These are phyloP conservation scores for Sextonia rubra DNA, from an alignment of 164 flowering plant genomes.

Conservation along the genomic window DNA sequence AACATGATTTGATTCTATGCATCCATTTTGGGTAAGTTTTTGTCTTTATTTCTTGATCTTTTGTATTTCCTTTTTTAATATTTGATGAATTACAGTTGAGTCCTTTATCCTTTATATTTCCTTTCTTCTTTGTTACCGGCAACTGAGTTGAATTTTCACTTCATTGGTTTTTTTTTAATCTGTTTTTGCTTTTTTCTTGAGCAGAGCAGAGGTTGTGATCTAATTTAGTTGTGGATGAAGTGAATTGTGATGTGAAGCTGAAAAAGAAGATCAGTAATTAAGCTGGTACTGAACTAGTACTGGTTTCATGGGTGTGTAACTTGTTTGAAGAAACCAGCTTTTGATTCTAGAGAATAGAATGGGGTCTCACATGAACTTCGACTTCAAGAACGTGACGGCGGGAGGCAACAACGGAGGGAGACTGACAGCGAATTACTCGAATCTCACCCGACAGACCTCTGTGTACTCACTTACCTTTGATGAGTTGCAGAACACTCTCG, in stretches of 20 bases:
- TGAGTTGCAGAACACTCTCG: conserved; percentile 70
- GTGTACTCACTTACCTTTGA: conserved; percentile 71
- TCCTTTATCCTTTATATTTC: background rate
- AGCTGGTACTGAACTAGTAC: background rate
- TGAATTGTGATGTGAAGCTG: background rate
- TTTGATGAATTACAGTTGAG: too few species aligned
- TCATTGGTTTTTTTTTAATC: background rate
- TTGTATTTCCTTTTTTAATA: too few species aligned
- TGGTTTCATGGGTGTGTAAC: background rate
- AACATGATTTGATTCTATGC: background rate
- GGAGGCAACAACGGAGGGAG: conserved; percentile 19
- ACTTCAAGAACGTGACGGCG: conserved; percentile 50
- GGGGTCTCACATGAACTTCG: conserved; percentile 62
- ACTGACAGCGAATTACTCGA: conserved; percentile 22
- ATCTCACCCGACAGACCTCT: conserved; percentile 60
- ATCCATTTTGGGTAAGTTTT: background rate
- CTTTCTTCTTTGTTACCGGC: background rate
- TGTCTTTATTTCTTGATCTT: background rate
- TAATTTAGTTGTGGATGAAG: background rate
- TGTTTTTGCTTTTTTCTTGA: background rate
- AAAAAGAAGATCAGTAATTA: background rate
- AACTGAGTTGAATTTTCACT: background rate
- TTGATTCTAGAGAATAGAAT: conserved; percentile 27
- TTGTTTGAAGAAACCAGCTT: background rate
- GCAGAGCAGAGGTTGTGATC: background rate